Base-by-base conservation (phyloP, 768 basidiomycete genomes). In the Termitomyces sp. region DNA sequence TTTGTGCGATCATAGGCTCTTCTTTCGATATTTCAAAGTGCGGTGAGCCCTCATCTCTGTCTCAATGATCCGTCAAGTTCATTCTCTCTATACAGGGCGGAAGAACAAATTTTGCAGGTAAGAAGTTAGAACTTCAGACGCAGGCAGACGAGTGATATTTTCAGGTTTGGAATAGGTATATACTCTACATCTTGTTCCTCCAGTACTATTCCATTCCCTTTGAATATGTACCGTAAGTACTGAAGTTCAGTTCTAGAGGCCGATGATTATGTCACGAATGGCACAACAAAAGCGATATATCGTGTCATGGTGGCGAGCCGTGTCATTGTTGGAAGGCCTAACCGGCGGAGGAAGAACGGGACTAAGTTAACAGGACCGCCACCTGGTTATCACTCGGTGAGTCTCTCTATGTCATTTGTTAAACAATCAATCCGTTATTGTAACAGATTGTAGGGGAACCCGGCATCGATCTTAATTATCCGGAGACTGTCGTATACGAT, bases 161-260 rank as follows among this genome's bases (percentile, higher is more conserved):
- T n/a, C 65, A 85, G 87, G 62, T 89, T 90, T 69, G 88, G 88
- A n/a, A 78, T 76, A 7, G 88, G 88, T 3, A 88, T 90, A 46
- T 90, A 89, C 68, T 85, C 84, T 1, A 86, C 85, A 15, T 68
- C 81, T 2, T 87, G 86, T 68, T 87, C 87, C 15, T 88, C 87
- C 7, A 89, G 87, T 88, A 44, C 48, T 20, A 46, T 51, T 20
- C 24, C 5, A 39, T 39, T 33, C 28, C 40, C 50, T 32, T 9
- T 16, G 28, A 15, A 0, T 15, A 12, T 39, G 0, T 28, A 33
- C 18, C 7, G 12, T 51, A 33, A n/a, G 60, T 22, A 49, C 48
- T 61, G 45, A 48, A 59, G 24, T 36, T 45, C 8, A 33, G 12
- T 36, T 35, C 16, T 62, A 89, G 87, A 89, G 70, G 87, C 88